Percentiles rank a stretch among this genome's conserved stretches.
phyloP scores from a whole-genome alignment of 148 eudicot genomes.

The Gaultheria prostrata region DNA sequence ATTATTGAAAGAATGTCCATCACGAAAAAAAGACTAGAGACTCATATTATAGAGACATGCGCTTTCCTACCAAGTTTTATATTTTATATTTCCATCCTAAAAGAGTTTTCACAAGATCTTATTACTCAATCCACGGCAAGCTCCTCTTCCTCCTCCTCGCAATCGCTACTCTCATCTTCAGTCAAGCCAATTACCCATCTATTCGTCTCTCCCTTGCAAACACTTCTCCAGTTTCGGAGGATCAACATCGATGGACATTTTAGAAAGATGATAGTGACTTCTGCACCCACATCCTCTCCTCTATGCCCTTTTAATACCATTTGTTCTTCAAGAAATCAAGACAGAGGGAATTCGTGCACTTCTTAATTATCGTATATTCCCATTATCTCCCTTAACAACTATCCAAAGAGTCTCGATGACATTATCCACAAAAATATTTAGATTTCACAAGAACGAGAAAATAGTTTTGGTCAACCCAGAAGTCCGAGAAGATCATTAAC shows the following conservation, averaged over 20 bases:
- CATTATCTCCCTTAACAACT: too few species aligned
- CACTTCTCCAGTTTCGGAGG: background rate
- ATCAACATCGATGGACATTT: background rate
- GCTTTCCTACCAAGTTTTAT: background rate
- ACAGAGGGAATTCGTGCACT: too few species aligned
- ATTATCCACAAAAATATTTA: too few species aligned
- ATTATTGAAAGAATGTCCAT: background rate
- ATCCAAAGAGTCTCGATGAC: too few species aligned
- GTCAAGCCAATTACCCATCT: background rate
- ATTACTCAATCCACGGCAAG: background rate
- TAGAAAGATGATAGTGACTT: background rate
- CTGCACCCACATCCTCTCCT: background rate
- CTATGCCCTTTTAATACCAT: background rate
- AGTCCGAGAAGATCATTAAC: too few species aligned
- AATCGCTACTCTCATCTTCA: background rate
- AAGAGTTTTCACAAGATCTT: background rate
- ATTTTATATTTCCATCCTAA: background rate
- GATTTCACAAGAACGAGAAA: too few species aligned
- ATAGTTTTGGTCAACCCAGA: too few species aligned
- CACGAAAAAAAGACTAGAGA: background rate
- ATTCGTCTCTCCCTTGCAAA: background rate
- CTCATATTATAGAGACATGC: background rate
- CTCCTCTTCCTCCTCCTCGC: background rate
- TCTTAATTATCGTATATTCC: too few species aligned
- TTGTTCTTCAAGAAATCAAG: too few species aligned